phyloP scores from a whole-genome alignment of 225 moss, liverwort and hornwort species.

The Bryum argenteum region DNA sequence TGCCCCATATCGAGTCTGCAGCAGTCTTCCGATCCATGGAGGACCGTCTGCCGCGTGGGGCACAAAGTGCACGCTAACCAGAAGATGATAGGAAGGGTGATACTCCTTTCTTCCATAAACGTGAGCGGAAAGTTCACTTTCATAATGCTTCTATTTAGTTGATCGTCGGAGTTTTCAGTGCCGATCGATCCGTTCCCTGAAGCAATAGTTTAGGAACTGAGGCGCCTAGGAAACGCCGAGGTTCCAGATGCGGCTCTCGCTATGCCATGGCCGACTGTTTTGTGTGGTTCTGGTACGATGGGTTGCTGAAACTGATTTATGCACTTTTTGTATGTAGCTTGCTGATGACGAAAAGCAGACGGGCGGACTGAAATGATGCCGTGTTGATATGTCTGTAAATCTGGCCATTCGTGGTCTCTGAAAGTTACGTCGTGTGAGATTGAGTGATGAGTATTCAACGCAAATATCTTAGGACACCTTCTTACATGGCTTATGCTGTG shows the following conservation, averaged over 20 bases:
- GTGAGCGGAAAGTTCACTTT: slow-evolving; percentile 9
- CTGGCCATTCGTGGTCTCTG: slow-evolving; percentile 27
- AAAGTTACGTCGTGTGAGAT: slow-evolving; percentile 4
- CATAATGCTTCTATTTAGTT: slow-evolving; percentile 38
- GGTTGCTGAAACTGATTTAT: slow-evolving; percentile 23
- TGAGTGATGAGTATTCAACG: slow-evolving; percentile 25
- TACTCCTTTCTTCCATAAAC: not conserved
- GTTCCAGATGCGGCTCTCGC: slow-evolving; percentile 27
- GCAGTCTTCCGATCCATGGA: slow-evolving; percentile 31
- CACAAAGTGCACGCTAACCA: slow-evolving; percentile 25
- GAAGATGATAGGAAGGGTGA: slow-evolving; percentile 31
- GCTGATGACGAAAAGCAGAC: slow-evolving; percentile 53
- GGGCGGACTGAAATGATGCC: slow-evolving; percentile 67
- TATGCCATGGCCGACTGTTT: slow-evolving; percentile 29
- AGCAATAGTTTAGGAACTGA: slow-evolving; percentile 19
- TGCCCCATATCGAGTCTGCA: slow-evolving; percentile 54
- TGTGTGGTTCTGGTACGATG: slow-evolving; percentile 34
- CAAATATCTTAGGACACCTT: slow-evolving; percentile 46
- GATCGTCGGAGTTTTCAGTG: slow-evolving; percentile 36
- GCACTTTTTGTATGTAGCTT: slow-evolving; percentile 7
- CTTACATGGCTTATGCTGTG: slow-evolving; percentile 24
- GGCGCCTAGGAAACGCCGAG: slow-evolving; percentile 45
- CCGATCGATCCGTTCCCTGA: slow-evolving; percentile 49
- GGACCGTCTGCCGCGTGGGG: slow-evolving; percentile 46
- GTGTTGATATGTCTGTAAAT: slow-evolving; percentile 51